Percentiles rank a stretch among this genome's conserved stretches.
Evolutionary conservation across 1,284 basidiomycete genomes (phyloP).

Genomic region (Microbotryum intermedium): DNA sequence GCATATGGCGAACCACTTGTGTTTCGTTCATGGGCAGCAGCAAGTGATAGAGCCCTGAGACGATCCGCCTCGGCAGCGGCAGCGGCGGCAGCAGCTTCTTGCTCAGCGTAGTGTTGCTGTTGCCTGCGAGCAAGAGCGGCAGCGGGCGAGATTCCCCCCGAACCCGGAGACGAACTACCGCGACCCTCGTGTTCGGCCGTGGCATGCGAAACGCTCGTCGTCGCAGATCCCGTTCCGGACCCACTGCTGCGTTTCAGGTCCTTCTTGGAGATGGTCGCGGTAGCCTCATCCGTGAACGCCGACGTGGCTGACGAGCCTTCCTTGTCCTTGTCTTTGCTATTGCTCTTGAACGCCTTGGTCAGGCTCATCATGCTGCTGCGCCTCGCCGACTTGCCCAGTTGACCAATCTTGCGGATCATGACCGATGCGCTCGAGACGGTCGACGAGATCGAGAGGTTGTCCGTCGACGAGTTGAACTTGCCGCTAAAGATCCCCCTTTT

Average conservation of each 20-base stretch:
- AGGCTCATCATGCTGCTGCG: constrained; percentile 24
- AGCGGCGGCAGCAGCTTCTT: constrained; percentile 46
- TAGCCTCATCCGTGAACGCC: constrained; percentile 26
- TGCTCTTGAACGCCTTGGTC: constrained; percentile 60
- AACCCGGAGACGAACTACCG: constrained; percentile 43
- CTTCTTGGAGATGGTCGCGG: constrained; percentile 36
- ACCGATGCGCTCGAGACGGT: constrained; percentile 92
- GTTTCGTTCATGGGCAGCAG: constrained; percentile 4
- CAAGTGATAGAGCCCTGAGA: constrained; percentile 2
- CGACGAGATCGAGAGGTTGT: constrained; percentile 95
- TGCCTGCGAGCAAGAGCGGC: constrained; percentile 85
- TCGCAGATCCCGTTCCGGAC: constrained; percentile 53
- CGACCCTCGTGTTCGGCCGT: constrained; percentile 73
- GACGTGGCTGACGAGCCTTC: constrained; percentile 44
- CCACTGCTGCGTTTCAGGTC: constrained; percentile 28
- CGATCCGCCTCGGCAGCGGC: constrained; percentile 32
- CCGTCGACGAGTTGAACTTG: constrained; percentile 83
- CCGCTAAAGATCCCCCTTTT: constrained; percentile 63
- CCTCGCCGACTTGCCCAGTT: constrained; percentile 52
- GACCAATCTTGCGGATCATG: constrained; percentile 94
- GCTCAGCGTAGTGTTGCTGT: constrained; percentile 50
- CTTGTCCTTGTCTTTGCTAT: constrained; percentile 52
- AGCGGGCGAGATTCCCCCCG: constrained; percentile 76
- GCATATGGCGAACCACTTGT: constrained; percentile 6
- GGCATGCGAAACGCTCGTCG: constrained; percentile 70